Conservation (phyloP, 2,329 filamentous ascomycete species). For the Amylocarpus encephaloides region DNA sequence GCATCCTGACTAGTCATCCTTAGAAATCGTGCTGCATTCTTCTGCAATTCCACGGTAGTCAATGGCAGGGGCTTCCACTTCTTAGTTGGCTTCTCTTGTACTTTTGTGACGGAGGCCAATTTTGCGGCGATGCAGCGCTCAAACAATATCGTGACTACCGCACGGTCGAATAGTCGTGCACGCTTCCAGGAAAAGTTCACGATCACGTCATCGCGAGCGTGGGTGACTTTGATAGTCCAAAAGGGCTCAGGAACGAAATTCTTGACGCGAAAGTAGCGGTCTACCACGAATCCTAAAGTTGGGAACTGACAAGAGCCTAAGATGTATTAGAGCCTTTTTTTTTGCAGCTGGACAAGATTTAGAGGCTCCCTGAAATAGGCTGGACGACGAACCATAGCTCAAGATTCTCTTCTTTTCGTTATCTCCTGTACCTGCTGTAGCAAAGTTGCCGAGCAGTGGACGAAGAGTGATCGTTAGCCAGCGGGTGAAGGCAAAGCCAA, state of each 20-base stretch:
- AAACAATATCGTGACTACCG: constrained; percentile 72
- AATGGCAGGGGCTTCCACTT: constrained; percentile 92
- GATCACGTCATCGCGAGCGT: constrained; percentile 68
- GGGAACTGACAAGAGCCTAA: constrained; percentile 90
- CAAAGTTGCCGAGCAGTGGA: constrained; percentile 59
- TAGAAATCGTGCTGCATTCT: constrained; percentile 83
- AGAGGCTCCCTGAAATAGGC: neutral
- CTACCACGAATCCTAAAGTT: constrained; percentile 92
- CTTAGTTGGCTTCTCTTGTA: constrained; percentile 83
- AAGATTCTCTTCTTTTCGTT: constrained; percentile 41
- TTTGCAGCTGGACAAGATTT: neutral
- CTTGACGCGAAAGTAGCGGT: constrained; percentile 87
- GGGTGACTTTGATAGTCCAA: constrained; percentile 83
- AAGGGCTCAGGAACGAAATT: constrained; percentile 91
- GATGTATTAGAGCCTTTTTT: neutral
- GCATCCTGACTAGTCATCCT: constrained; percentile 87
- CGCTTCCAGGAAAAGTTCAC: constrained; percentile 82
- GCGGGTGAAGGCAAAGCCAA: constrained; percentile 87
- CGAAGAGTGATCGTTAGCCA: constrained; percentile 78
- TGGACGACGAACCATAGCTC: constrained; percentile 64
- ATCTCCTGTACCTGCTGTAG: constrained; percentile 47
- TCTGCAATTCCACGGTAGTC: constrained; percentile 94
- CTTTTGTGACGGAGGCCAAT: constrained; percentile 72
- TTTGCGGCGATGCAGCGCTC: constrained; percentile 77
- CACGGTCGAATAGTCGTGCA: constrained; percentile 79